Evolutionary conservation across 768 basidiomycete genomes (phyloP), one percentile per base, ranked within the genome.

Genomic region (Ephemerocybe angulata): DNA sequence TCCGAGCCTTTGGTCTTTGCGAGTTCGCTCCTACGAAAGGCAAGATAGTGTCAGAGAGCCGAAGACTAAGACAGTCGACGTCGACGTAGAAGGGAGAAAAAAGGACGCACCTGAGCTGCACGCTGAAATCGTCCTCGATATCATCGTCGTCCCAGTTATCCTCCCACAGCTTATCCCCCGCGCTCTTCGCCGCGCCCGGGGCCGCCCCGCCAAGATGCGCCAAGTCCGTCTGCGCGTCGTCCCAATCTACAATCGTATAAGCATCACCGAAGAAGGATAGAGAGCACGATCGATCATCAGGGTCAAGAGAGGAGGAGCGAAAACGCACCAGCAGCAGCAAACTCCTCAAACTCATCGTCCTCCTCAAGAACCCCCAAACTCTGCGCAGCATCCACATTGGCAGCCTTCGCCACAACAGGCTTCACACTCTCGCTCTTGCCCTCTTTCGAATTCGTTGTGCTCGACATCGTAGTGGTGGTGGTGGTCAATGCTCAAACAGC

Each of bases 111-210:
- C 97, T 84, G 62, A 99, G 75, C 72, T 97, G 93, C 50, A 90
- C 86, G 63, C 92, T 94, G 67, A 99, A 99, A 61, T 97, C 93
- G 63, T 98, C 95, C 68, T 96, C 96, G 58, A 97, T 86, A 71
- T 98, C 96, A 72, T 99, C 97, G 63, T 99, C 97, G 65, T 99
- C 97, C 97, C 97, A 99, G 68, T 98, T 98, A 63, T 98, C 97
- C 76, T 99, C 97, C 97, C 97, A 99, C 11, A 99, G 76, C 65
- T 93, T 91, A 70, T 97, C 87, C 17, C 90, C 89, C 38, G 87
- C 87, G 30, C 87, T 87, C 62, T 85, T 86, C 3, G 87, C 90
- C 12, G 78, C 84, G 3, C 88, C 88, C 2, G 88, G 86, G 3
- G 85, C 82, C 2, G 84, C 79, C 19, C 87, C 87, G 38, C 82